Conservation (phyloP, 768 basidiomycete genomes). For the Agaricus blazei region DNA sequence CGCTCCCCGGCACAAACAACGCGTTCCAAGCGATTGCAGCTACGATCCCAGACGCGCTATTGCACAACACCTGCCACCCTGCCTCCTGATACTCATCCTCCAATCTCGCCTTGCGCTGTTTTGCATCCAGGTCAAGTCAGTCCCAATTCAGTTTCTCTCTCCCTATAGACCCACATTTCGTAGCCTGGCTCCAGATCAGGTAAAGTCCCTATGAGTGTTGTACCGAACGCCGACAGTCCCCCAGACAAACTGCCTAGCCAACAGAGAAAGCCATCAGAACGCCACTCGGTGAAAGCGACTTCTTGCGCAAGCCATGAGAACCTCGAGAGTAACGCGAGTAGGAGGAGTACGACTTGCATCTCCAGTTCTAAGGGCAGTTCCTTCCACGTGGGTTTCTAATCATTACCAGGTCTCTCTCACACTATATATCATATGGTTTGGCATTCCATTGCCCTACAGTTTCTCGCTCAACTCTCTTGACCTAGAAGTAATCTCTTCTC, state of each 20-base stretch:
- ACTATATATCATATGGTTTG: too few relatives aligned
- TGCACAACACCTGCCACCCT: slow-evolving; percentile 82
- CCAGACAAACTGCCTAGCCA: slow-evolving; percentile 70
- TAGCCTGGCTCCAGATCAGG: slow-evolving; percentile 73
- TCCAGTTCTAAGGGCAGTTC: too few relatives aligned
- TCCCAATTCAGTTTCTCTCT: neutral
- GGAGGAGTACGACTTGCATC: slow-evolving; percentile 25
- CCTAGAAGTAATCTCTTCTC: too few relatives aligned
- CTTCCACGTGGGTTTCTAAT: too few relatives aligned
- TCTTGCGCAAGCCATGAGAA: slow-evolving; percentile 64
- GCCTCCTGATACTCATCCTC: slow-evolving; percentile 73
- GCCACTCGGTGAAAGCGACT: slow-evolving; percentile 76
- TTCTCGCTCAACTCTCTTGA: too few relatives aligned
- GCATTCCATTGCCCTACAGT: too few relatives aligned
- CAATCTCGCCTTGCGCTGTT: slow-evolving; percentile 62
- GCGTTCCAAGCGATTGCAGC: slow-evolving; percentile 64
- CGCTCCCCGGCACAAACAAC: slow-evolving; percentile 40
- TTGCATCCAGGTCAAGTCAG: slow-evolving; percentile 47
- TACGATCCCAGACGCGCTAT: slow-evolving; percentile 60
- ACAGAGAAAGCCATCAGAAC: slow-evolving; percentile 72
- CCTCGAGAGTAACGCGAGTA: slow-evolving; percentile 51
- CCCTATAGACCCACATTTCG: slow-evolving; percentile 53
- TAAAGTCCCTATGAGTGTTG: slow-evolving; percentile 74
- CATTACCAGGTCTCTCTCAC: too few relatives aligned
- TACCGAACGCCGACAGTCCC: slow-evolving; percentile 59